Base-by-base conservation (phyloP, 2,329 filamentous ascomycete genomes). In the Cadophora malorum region DNA sequence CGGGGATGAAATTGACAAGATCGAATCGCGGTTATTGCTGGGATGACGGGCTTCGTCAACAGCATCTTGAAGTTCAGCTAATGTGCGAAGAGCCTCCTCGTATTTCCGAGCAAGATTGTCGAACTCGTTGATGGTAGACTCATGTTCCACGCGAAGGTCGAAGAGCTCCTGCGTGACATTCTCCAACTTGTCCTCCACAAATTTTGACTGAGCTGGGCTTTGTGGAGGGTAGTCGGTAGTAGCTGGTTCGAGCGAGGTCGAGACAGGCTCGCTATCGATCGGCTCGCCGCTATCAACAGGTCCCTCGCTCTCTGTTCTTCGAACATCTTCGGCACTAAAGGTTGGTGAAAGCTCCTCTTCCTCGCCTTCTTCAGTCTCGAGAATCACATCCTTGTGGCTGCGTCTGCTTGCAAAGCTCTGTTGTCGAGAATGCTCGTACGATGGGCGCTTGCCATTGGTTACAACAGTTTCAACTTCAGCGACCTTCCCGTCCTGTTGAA, bases 131-230 rank as follows among this genome's bases (percentile, higher is more conserved):
- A 97, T 78, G 0, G 93, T 95, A 9, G 86, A 84, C 78, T 98
- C 95, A 75, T 99, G 96, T 79, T 97, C 94, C 50, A 96, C 90
- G 19, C 92, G 91, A 63, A 99, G 86, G 74, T 96, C 93, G 67
- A 97, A 87, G 1, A 99, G 89, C 80, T 99, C 96, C 78, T 97
- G 93, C 0, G 91, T 96, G 50, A 98, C 91, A 49, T 85, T 90
- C 76, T 98, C 95, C 16, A 98, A 87, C 81, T 98, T 97, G 78
- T 98, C 95, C 7, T 92, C 91, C 64, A 97, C 92, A 74, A 94
- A 94, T 71, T 90, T 91, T 55, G 89, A 90, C 78, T 97, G 94
- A 0, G 92, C 91, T 16, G 92, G 90, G 76, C 88, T 96, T 70
- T 87, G 86, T 14, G 87, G 83, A 0, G 69, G 61, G 60, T 76